phyloP scores from a whole-genome alignment of 768 basidiomycete genomes.

The Mycena capillaripes region DNA sequence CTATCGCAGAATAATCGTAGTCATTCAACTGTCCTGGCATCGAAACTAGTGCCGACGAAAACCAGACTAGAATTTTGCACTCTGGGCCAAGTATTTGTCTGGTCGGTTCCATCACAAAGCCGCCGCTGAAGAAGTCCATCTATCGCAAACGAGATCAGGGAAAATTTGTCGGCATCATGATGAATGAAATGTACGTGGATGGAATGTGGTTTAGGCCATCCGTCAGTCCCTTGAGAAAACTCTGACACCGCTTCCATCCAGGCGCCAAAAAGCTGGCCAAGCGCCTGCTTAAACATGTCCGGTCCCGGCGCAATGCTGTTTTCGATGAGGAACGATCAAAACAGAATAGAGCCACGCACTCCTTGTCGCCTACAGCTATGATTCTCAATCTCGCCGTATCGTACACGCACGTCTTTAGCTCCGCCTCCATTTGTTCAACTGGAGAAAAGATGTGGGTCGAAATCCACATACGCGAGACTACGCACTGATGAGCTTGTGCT shows the following conservation, averaged over 20 bases:
- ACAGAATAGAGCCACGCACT: background rate
- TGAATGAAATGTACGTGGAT: constrained; percentile 11
- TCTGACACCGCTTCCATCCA: constrained; percentile 8
- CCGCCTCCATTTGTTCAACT: constrained; percentile 15
- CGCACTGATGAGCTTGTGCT: background rate
- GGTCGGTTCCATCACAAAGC: background rate
- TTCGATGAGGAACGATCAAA: background rate
- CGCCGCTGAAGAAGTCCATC: constrained; percentile 22
- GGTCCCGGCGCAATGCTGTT: background rate
- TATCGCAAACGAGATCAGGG: background rate
- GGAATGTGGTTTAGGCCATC: constrained; percentile 14
- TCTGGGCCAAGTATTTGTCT: constrained; percentile 16
- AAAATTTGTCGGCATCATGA: background rate
- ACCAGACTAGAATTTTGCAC: constrained; percentile 24
- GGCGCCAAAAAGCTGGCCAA: background rate
- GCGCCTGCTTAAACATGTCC: background rate
- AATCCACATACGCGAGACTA: background rate
- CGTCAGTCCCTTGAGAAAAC: background rate
- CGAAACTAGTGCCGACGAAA: background rate
- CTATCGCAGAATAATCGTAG: constrained; percentile 11
- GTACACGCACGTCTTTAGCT: background rate
- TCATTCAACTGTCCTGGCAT: constrained; percentile 13
- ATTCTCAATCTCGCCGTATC: constrained; percentile 8
- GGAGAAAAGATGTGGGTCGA: background rate
- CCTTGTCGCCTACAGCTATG: constrained; percentile 7